Base-by-base conservation (phyloP, 371 early-diverging fungal species). In the Mucor sp. region DNA sequence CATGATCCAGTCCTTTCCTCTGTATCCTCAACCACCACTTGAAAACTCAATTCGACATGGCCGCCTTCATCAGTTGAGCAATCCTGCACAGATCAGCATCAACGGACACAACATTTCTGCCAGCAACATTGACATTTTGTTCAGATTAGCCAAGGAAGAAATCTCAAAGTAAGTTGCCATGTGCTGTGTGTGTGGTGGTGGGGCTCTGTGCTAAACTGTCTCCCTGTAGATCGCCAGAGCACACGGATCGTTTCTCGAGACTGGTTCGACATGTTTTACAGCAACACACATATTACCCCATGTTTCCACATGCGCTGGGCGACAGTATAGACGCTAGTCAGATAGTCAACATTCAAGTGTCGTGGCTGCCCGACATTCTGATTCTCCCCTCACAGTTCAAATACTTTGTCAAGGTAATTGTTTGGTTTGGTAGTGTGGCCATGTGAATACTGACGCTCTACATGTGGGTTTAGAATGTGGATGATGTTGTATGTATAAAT, bases 21-120 rank as follows among this genome's bases (percentile, higher is more conserved):
- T 88, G 28, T 91, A 94, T 66, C 97, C 97, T 14, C 96, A 96
- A 72, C 95, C 97, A 12, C 85, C 88, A 17, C 75, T 95, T 28
- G 17, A 55, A n/a, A 58, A 73, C 33, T 50, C 59, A 23, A 62
- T 77, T 15, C 67, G 67, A 30, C 77, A 82, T 12, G 65, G 23
- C 14, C 47, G 66, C 17, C 33, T 89, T n/a, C 72, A 76, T n/a
- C 80, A 87, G 27, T 74, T 94, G 21, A 88, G 92, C 35, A 97
- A 97, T 71, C 97, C 97, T 17, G 88, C 88, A 5, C 90, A 90
- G 65, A 83, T 96, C 50, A 72, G 81, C 5, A 80, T 96, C 69
- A 95, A 97, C 72, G 96, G 94, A 59, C 77, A 89, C 44, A 80
- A 85, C 5, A 74, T 96, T 72, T 91, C 91, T 0, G 74, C 93